Base-by-base conservation (phyloP, 495 filamentous ascomycete species). In the Tuber calosporum region DNA sequence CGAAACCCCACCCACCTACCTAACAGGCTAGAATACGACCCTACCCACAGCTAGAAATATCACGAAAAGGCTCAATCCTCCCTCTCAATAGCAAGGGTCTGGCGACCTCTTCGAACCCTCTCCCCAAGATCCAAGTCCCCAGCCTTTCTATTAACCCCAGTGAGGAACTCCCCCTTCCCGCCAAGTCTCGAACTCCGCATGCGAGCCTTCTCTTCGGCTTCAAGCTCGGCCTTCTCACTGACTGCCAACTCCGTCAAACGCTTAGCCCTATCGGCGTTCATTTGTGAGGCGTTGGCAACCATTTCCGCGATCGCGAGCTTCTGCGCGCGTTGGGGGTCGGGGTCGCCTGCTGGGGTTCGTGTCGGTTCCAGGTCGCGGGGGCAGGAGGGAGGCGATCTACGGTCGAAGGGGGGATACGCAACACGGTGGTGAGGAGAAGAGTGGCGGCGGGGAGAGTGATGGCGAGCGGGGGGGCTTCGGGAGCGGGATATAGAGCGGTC, bases 231-330 rank as follows among this genome's bases (percentile, higher is more conserved):
- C 67, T 89, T 84, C 74, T 96, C 93, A 71, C 85, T 85, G 53
- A 87, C 87, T 41, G 86, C 87, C 53, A 95, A 85, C 6, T 89
- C 87, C 1, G 88, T 87, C 34, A 97, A 84, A 38, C 93, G 88
- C 66, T 87, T 86, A 68, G 88, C 88, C 30, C 95, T 91, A 68
- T 91, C 89, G 48, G 85, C 77, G 81, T 97, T 92, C 74, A 99
- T 85, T 19, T 91, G 87, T 4, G 85, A 85, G n/a, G 95, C 95
- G 71, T 92, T 92, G 37, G 87, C 86, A 79, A 93, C 92, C 95
- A 99, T 99, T 67, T 72, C 79, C 43, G 90, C 91, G 53, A 62
- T 62, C 26, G 91, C 92, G 6, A 98, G 84, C 79, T 91, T 94
- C 30, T 86, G 84, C 11, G 86, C 87, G 4, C 87, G 87, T 73